phyloP scores from a whole-genome alignment of 2,329 filamentous ascomycete species.

The Hyphodiscus sp. region DNA sequence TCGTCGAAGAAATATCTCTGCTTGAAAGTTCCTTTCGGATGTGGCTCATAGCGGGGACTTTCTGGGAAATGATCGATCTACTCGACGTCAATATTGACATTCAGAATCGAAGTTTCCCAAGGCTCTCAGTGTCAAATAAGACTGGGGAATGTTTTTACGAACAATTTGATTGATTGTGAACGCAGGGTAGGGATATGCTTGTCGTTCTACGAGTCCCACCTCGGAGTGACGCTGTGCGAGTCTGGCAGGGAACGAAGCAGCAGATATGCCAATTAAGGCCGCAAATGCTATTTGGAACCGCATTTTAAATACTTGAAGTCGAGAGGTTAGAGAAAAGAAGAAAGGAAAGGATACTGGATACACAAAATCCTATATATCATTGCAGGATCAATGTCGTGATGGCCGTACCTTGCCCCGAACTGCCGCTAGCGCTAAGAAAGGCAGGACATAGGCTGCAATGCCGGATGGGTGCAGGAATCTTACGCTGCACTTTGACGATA shows the following conservation, averaged over 20 bases:
- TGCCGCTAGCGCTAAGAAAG: background rate
- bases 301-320: background rate
- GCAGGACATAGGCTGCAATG: background rate
- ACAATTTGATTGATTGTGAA: background rate
- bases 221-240: background rate
- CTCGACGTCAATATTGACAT: background rate
- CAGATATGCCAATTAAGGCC: background rate
- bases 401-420: background rate
- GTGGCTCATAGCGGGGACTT: constrained; percentile 34
- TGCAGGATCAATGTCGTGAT: background rate
- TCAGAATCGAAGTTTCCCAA: background rate
- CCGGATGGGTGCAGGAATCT: background rate
- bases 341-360: background rate
- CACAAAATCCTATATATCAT: background rate
- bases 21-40: constrained; percentile 43
- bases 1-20: constrained; percentile 50
- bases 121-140: too few species aligned
- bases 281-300: background rate
- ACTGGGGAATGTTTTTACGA: background rate
- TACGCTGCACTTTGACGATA: background rate
- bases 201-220: background rate
- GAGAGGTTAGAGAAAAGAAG: background rate
- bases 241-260: background rate
- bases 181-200: background rate
- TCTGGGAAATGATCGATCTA: constrained; percentile 42